These are phyloP conservation scores for Amylocarpus encephaloides DNA, from an alignment of 2,329 filamentous ascomycete species.

Conservation along the genomic window DNA sequence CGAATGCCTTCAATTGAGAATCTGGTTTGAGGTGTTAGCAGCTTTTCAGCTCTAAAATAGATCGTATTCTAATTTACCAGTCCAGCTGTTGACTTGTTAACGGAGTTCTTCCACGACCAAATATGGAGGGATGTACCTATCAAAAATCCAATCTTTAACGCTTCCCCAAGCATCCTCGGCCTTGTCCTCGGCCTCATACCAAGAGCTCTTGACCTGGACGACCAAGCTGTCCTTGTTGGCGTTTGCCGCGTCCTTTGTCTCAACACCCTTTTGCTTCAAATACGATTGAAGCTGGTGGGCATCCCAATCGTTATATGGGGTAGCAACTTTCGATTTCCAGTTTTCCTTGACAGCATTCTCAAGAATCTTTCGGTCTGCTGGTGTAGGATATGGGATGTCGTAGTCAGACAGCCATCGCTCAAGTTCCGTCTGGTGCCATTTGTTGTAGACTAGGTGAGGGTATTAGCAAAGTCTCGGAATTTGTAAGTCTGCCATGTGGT, in stretches of 20 bases:
- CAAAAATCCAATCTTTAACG: conserved; percentile 87
- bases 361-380: conserved; percentile 90
- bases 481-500: not conserved
- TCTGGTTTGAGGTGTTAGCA: conserved; percentile 39
- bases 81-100: conserved; percentile 16
- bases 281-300: conserved; percentile 60
- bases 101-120: not conserved
- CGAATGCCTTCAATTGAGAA: conserved; percentile 87
- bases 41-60: too few species aligned
- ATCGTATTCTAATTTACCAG: conserved; percentile 11
- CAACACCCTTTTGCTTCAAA: conserved; percentile 63
- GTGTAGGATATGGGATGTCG: conserved; percentile 81
- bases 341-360: conserved; percentile 82
- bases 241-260: conserved; percentile 60
- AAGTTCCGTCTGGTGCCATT: conserved; percentile 96
- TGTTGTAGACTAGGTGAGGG: conserved; percentile 74
- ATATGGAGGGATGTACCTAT: conserved; percentile 47
- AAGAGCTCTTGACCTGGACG: conserved; percentile 63
- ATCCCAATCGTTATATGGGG: conserved; percentile 75
- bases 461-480: conserved; percentile 26
- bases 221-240: conserved; percentile 64
- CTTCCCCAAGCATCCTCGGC: conserved; percentile 64
- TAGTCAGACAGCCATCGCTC: conserved; percentile 95
- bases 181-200: conserved; percentile 74
- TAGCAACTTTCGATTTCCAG: conserved; percentile 73